These are phyloP conservation scores for Paxillus involutus DNA, from an alignment of 768 basidiomycete genomes.

Conservation along the genomic window DNA sequence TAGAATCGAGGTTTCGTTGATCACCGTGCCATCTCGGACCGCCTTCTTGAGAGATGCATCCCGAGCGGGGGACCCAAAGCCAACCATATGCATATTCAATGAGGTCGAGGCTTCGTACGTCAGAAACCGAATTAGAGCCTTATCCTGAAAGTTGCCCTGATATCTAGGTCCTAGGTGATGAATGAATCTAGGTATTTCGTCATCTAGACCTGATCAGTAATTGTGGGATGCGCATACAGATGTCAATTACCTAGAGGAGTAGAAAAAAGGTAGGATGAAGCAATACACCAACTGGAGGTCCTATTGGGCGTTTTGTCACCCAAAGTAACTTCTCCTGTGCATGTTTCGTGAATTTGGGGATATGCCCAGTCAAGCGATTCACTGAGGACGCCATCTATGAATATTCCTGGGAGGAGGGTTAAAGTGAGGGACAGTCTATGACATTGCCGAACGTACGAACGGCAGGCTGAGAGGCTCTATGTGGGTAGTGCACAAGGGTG, in stretches of 20 bases:
- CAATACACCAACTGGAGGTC: slow-evolving; percentile 57
- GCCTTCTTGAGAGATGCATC: slow-evolving; percentile 38
- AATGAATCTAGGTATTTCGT: slow-evolving; percentile 71
- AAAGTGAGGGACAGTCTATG: not conserved
- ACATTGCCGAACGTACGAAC: slow-evolving; percentile 48
- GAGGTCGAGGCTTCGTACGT: slow-evolving; percentile 87
- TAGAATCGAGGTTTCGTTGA: slow-evolving; percentile 40
- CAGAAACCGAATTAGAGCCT: slow-evolving; percentile 65
- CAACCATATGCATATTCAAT: slow-evolving; percentile 75
- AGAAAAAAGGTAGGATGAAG: slow-evolving; percentile 63
- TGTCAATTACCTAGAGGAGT: slow-evolving; percentile 50
- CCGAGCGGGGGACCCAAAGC: slow-evolving; percentile 40
- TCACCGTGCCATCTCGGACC: slow-evolving; percentile 39
- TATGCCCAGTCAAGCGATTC: slow-evolving; percentile 66
- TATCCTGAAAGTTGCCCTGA: slow-evolving; percentile 72
- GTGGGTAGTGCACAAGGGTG: slow-evolving; percentile 63
- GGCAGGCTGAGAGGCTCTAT: slow-evolving; percentile 51
- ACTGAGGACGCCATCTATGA: slow-evolving; percentile 67
- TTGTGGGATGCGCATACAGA: not conserved
- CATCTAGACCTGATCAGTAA: slow-evolving; percentile 41
- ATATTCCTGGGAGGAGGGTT: slow-evolving; percentile 50
- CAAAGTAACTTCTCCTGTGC: slow-evolving; percentile 45
- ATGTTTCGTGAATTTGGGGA: slow-evolving; percentile 47
- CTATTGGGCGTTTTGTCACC: slow-evolving; percentile 50
- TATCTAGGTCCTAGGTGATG: slow-evolving; percentile 85